These are phyloP conservation scores for Stagonosporopsis rhizophila DNA, from an alignment of 2,329 filamentous ascomycete species.

Conservation along the genomic window DNA sequence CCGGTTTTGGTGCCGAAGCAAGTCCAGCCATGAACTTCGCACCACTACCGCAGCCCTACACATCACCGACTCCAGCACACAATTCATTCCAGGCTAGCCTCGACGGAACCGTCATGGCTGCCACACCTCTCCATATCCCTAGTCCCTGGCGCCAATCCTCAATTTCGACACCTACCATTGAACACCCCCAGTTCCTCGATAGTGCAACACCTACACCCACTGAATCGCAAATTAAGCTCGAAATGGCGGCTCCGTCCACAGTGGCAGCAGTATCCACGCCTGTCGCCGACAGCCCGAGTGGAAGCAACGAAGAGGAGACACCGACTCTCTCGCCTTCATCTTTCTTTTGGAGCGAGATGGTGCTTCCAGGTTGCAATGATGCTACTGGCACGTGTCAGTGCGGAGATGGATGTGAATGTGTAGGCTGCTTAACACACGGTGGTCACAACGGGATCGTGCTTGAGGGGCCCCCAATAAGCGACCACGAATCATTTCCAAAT, in stretches of 20 bases:
- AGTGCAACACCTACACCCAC: slow-evolving; percentile 19
- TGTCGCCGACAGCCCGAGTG: slow-evolving; percentile 38
- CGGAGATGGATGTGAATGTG: slow-evolving; percentile 59
- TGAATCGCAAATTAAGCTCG: slow-evolving; percentile 9
- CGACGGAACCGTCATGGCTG: slow-evolving; percentile 26
- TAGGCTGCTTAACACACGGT: slow-evolving; percentile 61
- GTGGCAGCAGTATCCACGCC: slow-evolving; percentile 21
- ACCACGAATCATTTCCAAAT: slow-evolving; percentile 25
- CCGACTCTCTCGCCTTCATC: slow-evolving; percentile 48
- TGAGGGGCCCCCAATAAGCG: slow-evolving; percentile 25
- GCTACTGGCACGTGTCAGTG: slow-evolving; percentile 60
- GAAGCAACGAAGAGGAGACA: slow-evolving; percentile 42
- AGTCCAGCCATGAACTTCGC: slow-evolving; percentile 24
- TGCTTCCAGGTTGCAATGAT: slow-evolving; percentile 54
- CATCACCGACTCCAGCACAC: slow-evolving; percentile 26
- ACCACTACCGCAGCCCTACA: slow-evolving; percentile 26
- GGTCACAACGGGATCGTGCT: slow-evolving; percentile 57
- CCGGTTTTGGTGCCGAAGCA: slow-evolving; percentile 39
- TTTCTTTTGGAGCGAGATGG: slow-evolving; percentile 48
- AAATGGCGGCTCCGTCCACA: slow-evolving; percentile 25
- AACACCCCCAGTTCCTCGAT: slow-evolving; percentile 26
- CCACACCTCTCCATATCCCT: slow-evolving; percentile 23
- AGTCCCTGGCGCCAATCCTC: slow-evolving; percentile 36
- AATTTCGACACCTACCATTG: slow-evolving; percentile 19
- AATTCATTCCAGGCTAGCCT: slow-evolving; percentile 34